phyloP scores from a whole-genome alignment of 768 basidiomycete species.

The Lyophyllum decastes region DNA sequence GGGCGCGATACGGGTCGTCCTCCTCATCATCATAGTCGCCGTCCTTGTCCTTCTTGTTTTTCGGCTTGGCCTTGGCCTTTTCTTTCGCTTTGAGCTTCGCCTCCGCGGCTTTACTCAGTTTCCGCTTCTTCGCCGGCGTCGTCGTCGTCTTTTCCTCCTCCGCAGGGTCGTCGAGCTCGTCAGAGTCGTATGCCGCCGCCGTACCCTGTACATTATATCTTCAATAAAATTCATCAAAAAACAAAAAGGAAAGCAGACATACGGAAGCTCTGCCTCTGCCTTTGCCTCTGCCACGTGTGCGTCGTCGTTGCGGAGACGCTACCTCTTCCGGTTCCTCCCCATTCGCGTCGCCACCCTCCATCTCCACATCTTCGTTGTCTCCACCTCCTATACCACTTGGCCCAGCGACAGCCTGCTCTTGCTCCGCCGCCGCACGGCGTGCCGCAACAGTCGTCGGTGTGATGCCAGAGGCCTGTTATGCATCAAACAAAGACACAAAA shows the following conservation, averaged over 20 bases:
- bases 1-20: conserved; percentile 68
- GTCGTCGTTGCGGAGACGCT: conserved; percentile 16
- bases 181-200: conserved; percentile 62
- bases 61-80: conserved; percentile 35
- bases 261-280: conserved; percentile 3
- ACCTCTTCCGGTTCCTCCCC: conserved; percentile 9
- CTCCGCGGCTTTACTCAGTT: conserved; percentile 47
- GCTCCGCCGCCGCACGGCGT: conserved; percentile 30
- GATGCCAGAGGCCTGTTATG: conserved; percentile 45
- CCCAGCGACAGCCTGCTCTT: conserved; percentile 43
- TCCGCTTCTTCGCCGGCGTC: conserved; percentile 56
- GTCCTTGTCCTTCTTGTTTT: conserved; percentile 50
- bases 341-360: conserved; percentile 10
- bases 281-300: conserved; percentile 3
- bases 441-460: conserved; percentile 45
- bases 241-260: neutral
- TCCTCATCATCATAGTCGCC: conserved; percentile 44
- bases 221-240: neutral
- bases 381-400: conserved; percentile 35
- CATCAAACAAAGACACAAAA: neutral
- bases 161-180: conserved; percentile 70
- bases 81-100: conserved; percentile 41
- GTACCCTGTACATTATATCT: conserved; percentile 17
- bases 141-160: conserved; percentile 25
- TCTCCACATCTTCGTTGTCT: conserved; percentile 13